These are phyloP conservation scores for Quambalaria eucalypti DNA, from an alignment of 1,284 basidiomycete genomes.

Conservation along the genomic window DNA sequence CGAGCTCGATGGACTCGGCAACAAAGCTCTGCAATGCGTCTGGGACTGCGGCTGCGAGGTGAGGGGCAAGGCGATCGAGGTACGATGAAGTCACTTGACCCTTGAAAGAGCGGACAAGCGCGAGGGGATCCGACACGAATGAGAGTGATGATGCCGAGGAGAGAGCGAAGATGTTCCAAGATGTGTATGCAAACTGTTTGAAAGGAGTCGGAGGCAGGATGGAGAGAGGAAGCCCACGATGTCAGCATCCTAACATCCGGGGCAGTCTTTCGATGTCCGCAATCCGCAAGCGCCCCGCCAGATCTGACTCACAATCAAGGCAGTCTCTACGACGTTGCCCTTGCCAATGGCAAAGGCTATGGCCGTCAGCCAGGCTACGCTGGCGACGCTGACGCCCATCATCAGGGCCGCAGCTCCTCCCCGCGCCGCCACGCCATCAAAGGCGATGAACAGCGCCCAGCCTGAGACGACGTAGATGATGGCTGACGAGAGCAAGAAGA, in stretches of 20 bases:
- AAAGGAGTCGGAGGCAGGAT: background rate
- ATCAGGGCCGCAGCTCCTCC: slow-evolving; percentile 33
- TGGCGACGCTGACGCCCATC: slow-evolving; percentile 35
- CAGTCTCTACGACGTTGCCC: slow-evolving; percentile 45
- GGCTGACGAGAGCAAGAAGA: slow-evolving; percentile 39
- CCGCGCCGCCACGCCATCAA: slow-evolving; percentile 35
- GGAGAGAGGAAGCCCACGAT: background rate
- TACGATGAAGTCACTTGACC: background rate
- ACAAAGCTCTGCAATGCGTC: background rate
- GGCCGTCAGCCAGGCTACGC: slow-evolving; percentile 40
- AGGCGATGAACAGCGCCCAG: slow-evolving; percentile 37
- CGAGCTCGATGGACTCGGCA: background rate
- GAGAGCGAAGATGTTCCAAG: slow-evolving; percentile 43
- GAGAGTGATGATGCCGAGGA: slow-evolving; percentile 22
- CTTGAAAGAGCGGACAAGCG: slow-evolving; percentile 42
- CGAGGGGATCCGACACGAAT: slow-evolving; percentile 38
- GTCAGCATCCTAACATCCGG: too few relatives aligned
- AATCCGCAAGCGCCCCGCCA: too few relatives aligned
- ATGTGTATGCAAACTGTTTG: slow-evolving; percentile 37
- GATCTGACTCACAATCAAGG: slow-evolving; percentile 23
- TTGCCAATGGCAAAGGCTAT: slow-evolving; percentile 43
- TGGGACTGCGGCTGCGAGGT: background rate
- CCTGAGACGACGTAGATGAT: slow-evolving; percentile 39
- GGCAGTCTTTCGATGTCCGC: too few relatives aligned
- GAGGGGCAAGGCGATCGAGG: background rate